Base-by-base conservation (phyloP, 768 basidiomycete genomes). In the Neoboletus brunneissimus region DNA sequence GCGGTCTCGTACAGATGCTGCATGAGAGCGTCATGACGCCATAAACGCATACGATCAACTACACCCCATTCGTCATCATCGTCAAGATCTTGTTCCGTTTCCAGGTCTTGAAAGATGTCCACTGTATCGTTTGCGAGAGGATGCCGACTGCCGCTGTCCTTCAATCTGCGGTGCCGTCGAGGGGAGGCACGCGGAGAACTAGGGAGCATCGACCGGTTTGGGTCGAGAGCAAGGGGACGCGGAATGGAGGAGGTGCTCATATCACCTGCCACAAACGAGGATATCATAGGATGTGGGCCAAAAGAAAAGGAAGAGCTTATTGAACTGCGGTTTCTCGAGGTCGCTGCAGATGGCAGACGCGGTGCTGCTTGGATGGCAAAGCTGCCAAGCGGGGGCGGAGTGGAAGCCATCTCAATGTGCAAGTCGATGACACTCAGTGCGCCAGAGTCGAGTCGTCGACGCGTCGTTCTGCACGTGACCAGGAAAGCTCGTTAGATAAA, bases 1-100 rank as follows among this genome's bases (percentile, higher is more conserved):
- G 97, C 96, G 0, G 95, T 97, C 61, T 94, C 91, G 72, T 98
- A 97, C 13, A 99, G 76, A 78, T 99, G 97, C 73, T 98, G 97
- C 87, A 95, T 94, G 61, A 99, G 82, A 41, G 97, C 96, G 75
- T 98, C 97, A 67, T 98, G 95, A 41, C 97, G 78, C 96, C 96
- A 98, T 43, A 94, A 76, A 55, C 97, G 80, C 93, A 99, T 95
- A 31, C 95, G 83, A 74, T 98, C 95, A 4, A 98, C 86, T 79
- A 91, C 86, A 2, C 85, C 85, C 91, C 91, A 94, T 61, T 88
- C 85, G 45, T 81, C 79, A 38, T 78, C 79, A 77, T 81, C 84
- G 52, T 81, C 84, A 45, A 84, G 81, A 22, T 78, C 83, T 51
- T 79, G 82, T 55, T 81, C 85, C 15, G 79, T 81, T 22, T 73